Percentiles rank a stretch among this genome's conserved stretches.
Evolutionary conservation across 495 filamentous ascomycete species (phyloP).

Genomic region (Aspergillus bertholletiae): DNA sequence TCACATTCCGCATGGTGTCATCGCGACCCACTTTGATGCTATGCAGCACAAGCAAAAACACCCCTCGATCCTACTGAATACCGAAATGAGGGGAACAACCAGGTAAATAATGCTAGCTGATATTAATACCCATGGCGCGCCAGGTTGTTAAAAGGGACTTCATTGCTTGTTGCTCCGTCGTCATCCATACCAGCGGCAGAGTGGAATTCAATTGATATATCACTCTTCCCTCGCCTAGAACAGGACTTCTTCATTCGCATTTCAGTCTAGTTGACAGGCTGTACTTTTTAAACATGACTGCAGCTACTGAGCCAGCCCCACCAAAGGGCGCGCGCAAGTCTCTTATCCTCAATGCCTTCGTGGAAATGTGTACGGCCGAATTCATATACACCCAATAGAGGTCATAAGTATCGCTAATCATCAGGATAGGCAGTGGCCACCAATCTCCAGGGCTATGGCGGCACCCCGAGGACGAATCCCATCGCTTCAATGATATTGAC

Average conservation of each 20-base stretch:
- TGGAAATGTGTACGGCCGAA: conserved; percentile 45
- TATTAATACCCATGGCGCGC: neutral
- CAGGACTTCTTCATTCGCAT: too few species aligned
- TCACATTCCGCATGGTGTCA: conserved; percentile 29
- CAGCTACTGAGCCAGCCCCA: neutral
- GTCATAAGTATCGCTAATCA: neutral
- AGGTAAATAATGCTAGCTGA: neutral
- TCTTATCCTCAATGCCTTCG: conserved; percentile 59
- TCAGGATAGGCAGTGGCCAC: conserved; percentile 43
- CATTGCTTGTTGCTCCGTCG: too few species aligned
- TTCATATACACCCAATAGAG: neutral
- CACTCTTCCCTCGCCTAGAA: too few species aligned
- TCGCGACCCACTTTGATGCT: conserved; percentile 42
- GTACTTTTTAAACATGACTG: neutral
- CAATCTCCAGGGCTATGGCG: conserved; percentile 52
- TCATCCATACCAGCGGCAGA: too few species aligned
- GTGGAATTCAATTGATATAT: too few species aligned
- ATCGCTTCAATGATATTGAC: conserved; percentile 50
- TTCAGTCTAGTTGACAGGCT: too few species aligned
- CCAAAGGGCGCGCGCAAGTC: conserved; percentile 33
- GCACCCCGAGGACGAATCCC: conserved; percentile 51
- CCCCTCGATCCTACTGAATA: neutral
- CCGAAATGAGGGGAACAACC: conserved; percentile 7
- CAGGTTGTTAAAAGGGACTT: too few species aligned
- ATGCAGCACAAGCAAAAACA: conserved; percentile 12